phyloP scores from a whole-genome alignment of 257 asterid species.

The Gynochthodes officinalis region DNA sequence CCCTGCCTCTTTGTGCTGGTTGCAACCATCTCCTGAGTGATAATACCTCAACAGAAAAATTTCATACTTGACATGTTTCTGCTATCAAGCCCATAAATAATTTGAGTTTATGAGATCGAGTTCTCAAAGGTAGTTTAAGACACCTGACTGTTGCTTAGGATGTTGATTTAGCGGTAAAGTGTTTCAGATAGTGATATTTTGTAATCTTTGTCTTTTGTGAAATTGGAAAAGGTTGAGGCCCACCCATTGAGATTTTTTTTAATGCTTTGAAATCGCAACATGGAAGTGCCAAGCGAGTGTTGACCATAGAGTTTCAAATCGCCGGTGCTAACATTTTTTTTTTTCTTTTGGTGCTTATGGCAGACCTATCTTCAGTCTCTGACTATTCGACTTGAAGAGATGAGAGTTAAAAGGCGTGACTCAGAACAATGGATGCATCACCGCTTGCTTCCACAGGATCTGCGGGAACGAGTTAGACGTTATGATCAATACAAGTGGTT shows the following conservation, averaged over 20 bases:
- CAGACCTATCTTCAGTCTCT: slow-evolving; percentile 99
- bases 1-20: background rate
- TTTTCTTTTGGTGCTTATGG: slow-evolving; percentile 17
- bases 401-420: slow-evolving; percentile 98
- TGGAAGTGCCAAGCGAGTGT: background rate
- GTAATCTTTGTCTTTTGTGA: too few species aligned
- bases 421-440: slow-evolving; percentile 99
- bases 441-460: slow-evolving; percentile 90
- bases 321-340: slow-evolving; percentile 4
- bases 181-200: too few species aligned
- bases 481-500: slow-evolving; percentile 98
- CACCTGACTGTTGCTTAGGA: too few species aligned
- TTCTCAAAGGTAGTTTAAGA: background rate
- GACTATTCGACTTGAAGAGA: slow-evolving; percentile 96
- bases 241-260: background rate
- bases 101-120: background rate
- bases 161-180: too few species aligned
- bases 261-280: too few species aligned
- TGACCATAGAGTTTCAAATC: background rate
- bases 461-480: slow-evolving; percentile 90
- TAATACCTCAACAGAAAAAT: background rate
- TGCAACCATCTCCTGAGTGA: background rate
- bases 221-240: background rate
- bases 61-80: background rate
- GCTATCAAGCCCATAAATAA: background rate